phyloP scores from a whole-genome alignment of 2,329 filamentous ascomycete species.

The Canariomyces notabilis region DNA sequence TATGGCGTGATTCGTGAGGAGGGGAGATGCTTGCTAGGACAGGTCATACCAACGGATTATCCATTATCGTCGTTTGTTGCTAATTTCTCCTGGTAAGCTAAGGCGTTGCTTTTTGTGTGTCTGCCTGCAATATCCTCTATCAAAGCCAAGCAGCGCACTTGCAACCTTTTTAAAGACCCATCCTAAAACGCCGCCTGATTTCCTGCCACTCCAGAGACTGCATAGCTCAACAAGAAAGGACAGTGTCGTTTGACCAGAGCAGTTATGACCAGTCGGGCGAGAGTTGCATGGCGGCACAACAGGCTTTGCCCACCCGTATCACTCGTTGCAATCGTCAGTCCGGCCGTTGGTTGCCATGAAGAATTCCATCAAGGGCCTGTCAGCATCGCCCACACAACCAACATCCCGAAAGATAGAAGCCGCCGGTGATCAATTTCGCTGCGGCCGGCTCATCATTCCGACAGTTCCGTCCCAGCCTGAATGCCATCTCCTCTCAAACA shows the following conservation, averaged over 20 bases:
- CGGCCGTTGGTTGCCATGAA: too few species aligned
- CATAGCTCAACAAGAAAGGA: background rate
- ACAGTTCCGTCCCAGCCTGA: too few species aligned
- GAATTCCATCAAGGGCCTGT: too few species aligned
- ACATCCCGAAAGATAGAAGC: too few species aligned
- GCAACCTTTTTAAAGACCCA: constrained; percentile 1
- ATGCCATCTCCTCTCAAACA: background rate
- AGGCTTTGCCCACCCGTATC: background rate
- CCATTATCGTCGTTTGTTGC: too few species aligned
- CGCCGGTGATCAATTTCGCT: too few species aligned
- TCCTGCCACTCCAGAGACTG: background rate
- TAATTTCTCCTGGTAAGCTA: background rate
- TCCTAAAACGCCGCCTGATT: constrained; percentile 9
- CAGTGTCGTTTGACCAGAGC: background rate
- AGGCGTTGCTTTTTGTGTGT: background rate
- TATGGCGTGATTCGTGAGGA: constrained; percentile 65
- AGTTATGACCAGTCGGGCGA: background rate
- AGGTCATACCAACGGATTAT: too few species aligned
- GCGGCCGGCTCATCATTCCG: too few species aligned
- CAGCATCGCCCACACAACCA: too few species aligned
- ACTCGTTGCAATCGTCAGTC: background rate
- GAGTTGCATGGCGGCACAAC: background rate
- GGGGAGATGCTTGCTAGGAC: too few species aligned
- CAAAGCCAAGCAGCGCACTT: background rate
- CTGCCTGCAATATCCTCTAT: constrained; percentile 2